Evolutionary conservation across 768 basidiomycete genomes (phyloP).

Genomic region (Collybiopsis luxurians): DNA sequence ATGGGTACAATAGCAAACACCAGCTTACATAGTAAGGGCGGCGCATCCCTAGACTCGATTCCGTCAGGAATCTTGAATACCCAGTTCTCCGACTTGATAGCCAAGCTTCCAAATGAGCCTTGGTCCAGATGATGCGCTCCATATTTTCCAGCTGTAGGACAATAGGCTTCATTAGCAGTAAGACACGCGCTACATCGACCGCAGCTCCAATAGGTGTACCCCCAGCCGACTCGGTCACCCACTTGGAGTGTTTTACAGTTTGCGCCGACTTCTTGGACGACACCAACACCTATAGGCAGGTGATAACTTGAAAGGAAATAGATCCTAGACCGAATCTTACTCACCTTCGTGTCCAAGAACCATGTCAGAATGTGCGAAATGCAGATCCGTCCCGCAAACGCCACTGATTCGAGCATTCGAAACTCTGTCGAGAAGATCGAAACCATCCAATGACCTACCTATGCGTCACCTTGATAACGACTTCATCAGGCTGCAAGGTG

Average conservation of each 20-base stretch:
- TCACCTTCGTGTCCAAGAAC: constrained; percentile 39
- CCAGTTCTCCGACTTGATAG: constrained; percentile 30
- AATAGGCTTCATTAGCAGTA: constrained; percentile 28
- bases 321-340: not conserved
- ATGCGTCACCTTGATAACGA: constrained; percentile 4
- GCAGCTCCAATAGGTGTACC: constrained; percentile 30
- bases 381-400: constrained; percentile 37
- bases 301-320: not conserved
- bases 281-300: constrained; percentile 18
- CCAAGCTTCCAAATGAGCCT: constrained; percentile 32
- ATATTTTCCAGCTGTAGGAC: constrained; percentile 10
- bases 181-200: constrained; percentile 30
- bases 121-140: constrained; percentile 24
- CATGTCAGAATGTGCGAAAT: constrained; percentile 26
- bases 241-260: constrained; percentile 13
- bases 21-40: constrained; percentile 31
- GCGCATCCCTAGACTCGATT: constrained; percentile 26
- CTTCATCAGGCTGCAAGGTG: constrained; percentile 2
- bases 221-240: constrained; percentile 36
- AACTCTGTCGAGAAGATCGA: no score
- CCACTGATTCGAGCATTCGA: no score
- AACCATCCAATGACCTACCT: not conserved
- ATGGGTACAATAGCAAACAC: not conserved
- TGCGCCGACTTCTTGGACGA: constrained; percentile 28
- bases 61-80: constrained; percentile 31